A percentile compares a stretch with the other conserved stretches of the same genome.
These are phyloP conservation scores for Aspergillus chevalieri DNA, from an alignment of 2,329 filamentous ascomycete genomes.

Conservation along the genomic window DNA sequence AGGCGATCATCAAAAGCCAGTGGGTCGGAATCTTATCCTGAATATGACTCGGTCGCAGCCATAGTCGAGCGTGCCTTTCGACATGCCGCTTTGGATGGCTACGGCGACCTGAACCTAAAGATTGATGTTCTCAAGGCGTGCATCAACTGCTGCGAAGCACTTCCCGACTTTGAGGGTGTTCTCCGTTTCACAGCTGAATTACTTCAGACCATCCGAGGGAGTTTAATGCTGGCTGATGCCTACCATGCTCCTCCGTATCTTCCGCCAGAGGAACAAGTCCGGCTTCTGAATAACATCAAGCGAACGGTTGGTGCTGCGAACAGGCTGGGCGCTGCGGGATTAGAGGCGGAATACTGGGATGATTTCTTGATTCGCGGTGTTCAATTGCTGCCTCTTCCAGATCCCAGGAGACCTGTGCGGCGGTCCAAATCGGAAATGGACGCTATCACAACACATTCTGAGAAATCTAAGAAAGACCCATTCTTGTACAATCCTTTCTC, in stretches of 20 bases:
- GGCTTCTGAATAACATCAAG: conserved; percentile 76
- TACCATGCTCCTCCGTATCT: conserved; percentile 67
- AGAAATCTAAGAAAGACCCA: conserved; percentile 56
- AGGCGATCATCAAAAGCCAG: conserved; percentile 15
- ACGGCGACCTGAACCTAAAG: conserved; percentile 75
- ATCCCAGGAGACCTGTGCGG: conserved; percentile 58
- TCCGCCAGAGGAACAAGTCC: conserved; percentile 73
- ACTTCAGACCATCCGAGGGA: conserved; percentile 68
- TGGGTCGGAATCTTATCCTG: conserved; percentile 11
- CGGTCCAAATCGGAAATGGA: conserved; percentile 53
- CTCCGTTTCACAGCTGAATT: conserved; percentile 79
- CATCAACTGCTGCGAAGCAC: conserved; percentile 85
- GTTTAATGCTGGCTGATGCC: conserved; percentile 64
- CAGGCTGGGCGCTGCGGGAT: conserved; percentile 62
- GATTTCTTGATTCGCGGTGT: conserved; percentile 82
- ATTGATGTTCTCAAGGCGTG: conserved; percentile 82
- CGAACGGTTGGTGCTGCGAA: conserved; percentile 74
- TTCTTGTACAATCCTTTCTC: conserved; percentile 95
- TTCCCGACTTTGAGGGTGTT: conserved; percentile 89
- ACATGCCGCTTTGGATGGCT: conserved; percentile 45
- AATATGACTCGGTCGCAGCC: conserved; percentile 31
- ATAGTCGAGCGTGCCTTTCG: conserved; percentile 42
- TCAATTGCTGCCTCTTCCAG: conserved; percentile 59
- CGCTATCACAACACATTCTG: conserved; percentile 32
- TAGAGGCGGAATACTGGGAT: conserved; percentile 90